These are phyloP conservation scores for Remersonia thermophila DNA, from an alignment of 2,329 filamentous ascomycete species.

Conservation along the genomic window DNA sequence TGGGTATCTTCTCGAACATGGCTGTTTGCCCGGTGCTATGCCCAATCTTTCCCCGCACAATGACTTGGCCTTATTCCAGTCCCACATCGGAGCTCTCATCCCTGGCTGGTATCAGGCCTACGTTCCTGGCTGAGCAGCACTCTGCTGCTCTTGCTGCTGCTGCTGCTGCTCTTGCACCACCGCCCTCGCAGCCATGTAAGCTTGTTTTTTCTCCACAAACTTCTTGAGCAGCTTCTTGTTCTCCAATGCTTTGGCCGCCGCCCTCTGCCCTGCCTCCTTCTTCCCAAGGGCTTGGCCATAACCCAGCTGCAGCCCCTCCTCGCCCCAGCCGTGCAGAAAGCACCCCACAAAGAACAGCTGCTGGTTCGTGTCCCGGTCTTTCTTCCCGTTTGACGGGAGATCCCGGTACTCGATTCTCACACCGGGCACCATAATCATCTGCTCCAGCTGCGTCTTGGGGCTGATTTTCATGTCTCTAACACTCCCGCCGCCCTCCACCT, in stretches of 20 bases:
- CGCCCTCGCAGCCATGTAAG: slow-evolving; percentile 25
- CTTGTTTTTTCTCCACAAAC: slow-evolving; percentile 36
- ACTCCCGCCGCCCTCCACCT: slow-evolving; percentile 14
- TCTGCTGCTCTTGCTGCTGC: neutral
- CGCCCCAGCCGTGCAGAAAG: slow-evolving; percentile 57
- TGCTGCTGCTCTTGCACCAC: slow-evolving; percentile 7
- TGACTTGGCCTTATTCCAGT: no score
- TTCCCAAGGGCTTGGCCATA: slow-evolving; percentile 53
- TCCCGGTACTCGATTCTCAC: slow-evolving; percentile 51
- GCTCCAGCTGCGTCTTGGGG: slow-evolving; percentile 41
- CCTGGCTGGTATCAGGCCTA: no score
- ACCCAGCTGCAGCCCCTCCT: slow-evolving; percentile 48
- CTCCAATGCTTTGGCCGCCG: slow-evolving; percentile 49
- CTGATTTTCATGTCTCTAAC: slow-evolving; percentile 7
- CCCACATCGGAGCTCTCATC: no score
- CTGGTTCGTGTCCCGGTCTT: slow-evolving; percentile 40
- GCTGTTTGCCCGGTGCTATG: no score
- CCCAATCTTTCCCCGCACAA: no score
- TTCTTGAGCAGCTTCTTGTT: slow-evolving; percentile 52
- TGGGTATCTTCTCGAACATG: no score
- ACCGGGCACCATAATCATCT: slow-evolving; percentile 41
- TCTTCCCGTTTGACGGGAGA: slow-evolving; percentile 37
- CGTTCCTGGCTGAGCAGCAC: no score
- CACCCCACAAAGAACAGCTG: slow-evolving; percentile 51
- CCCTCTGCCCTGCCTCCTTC: slow-evolving; percentile 55